Base-by-base conservation (phyloP, 306 rosid genomes). In the Begonia loranthoides region DNA sequence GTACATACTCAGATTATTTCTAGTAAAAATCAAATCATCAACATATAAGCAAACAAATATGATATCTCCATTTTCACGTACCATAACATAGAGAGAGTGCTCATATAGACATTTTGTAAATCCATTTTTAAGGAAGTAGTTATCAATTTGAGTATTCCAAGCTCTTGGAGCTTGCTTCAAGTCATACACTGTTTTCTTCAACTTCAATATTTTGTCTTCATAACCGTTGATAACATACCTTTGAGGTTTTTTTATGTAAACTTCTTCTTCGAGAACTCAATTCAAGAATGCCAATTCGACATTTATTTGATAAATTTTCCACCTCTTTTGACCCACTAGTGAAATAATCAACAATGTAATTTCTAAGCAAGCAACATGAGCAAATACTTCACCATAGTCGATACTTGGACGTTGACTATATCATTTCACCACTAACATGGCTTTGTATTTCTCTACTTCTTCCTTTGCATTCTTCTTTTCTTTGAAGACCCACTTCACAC, bases 351-450 rank as follows among this genome's bases (percentile, higher is more conserved):
- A 8, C 16, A 11, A 3, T 3, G 0, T 9, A 55, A 1, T 46
- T 40, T 7, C 41, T 15, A 10, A 54, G 5, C 3, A 4, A 11
- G 8, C 9, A 9, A 55, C 17, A 19, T 33, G 15, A 16, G 36
- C 59, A 40, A 40, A 55, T 10, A 55, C 59, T 40, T 55, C 59
- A 4, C 16, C 21, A 10, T 38, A 54, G 12, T 54, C 47, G 36
- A 14, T 36, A 7, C 13, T 4, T 6, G 38, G 9, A 2, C 13
- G 8, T 54, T 54, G 47, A 11, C 21, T 33, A 9, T 38, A 54
- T 21, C 14, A 24, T 38, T 39, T 54, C 16, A 33, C 36, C 15
- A 55, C 59, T 15, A 55, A 17, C 14, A 48, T 55, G 5, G 33
- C 59, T 39, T 55, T 55, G 12, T 55, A 15, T 40, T 34, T 55